These are phyloP conservation scores for Porphyridium purpureum DNA, from an alignment of 23 red algal species.

Conservation along the genomic window DNA sequence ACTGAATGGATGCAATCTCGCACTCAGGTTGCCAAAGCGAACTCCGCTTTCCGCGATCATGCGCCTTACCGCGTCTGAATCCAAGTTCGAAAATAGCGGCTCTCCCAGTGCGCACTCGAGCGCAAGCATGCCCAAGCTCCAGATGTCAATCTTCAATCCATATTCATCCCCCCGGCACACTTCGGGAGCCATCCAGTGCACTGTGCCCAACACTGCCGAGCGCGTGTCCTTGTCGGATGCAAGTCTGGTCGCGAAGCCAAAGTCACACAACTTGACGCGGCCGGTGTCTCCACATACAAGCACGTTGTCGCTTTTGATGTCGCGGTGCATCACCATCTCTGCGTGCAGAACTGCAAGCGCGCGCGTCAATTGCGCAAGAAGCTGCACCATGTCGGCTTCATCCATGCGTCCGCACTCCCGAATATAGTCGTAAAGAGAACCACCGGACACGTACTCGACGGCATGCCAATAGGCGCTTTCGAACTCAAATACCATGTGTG, in stretches of 20 bases:
- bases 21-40: too few species aligned
- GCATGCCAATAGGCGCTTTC: conserved; percentile 62
- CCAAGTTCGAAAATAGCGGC: too few species aligned
- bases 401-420: conserved; percentile 11
- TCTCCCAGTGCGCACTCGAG: conserved; percentile 91
- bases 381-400: conserved; percentile 48
- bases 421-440: neutral
- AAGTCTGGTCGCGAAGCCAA: conserved; percentile 58
- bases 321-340: conserved; percentile 43
- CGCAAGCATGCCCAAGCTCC: conserved; percentile 84
- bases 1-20: too few species aligned
- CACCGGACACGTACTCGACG: conserved; percentile 53
- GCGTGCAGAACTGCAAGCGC: conserved; percentile 39
- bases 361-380: conserved; percentile 40
- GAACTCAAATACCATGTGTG: conserved; percentile 33
- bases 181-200: conserved; percentile 92
- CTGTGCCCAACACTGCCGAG: too few species aligned
- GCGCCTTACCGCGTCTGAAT: too few species aligned
- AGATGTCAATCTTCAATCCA: conserved; percentile 75
- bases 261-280: conserved; percentile 68
- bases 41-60: too few species aligned
- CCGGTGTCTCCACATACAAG: conserved; percentile 48
- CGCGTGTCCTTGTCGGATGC: too few species aligned
- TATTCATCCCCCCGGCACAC: conserved; percentile 70
- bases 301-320: conserved; percentile 72